Base-by-base conservation (phyloP, 2,329 filamentous ascomycete species). In the Pestalotiopsis sp. region DNA sequence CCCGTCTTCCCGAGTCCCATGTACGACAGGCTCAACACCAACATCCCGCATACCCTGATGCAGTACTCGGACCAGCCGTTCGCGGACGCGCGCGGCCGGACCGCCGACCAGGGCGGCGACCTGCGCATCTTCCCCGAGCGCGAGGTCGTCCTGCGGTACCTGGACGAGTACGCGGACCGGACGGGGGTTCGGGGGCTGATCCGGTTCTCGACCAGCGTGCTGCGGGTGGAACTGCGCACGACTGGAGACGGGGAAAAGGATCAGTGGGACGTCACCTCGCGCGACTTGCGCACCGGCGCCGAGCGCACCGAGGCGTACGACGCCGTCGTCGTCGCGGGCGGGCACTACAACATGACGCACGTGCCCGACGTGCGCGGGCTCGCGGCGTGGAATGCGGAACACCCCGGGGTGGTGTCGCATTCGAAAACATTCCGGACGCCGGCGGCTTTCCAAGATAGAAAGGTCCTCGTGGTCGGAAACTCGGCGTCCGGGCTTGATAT, bases 401-500 rank as follows among this genome's bases (percentile, higher is more conserved):
- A 92, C 69, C 91, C 91, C 0, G 85, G 83, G 0, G 76, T 86
- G 3, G 88, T 95, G 58, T 86, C 85, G 1, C 93, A 96, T 79
- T 94, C 94, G 1, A 97, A 96, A 78, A 89, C 90, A 68, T 98
- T 94, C 77, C 90, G 94, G 56, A 85, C 80, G 0, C 87, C 93
- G 0, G 85, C 88, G 20, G 75, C 82, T 0, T 97, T 91, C 74
- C 76, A 78, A 1, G 85, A 83, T 66, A 92, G 92, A 78, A 97
- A 93, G 79, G 92, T 96, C 12, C 80, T 98, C 4, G 86, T 98
- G 0, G 90, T 98, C 0, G 95, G 95, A 11, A 96, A 93, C 74
- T 92, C 92, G 0, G 92, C 94, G 0, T 97, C 93, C 0, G 95
- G 94, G 0, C 81, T 94, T 17, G 95, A 98, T 75, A 93, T 98